Base-by-base conservation (phyloP, 345 rosid genomes). In the Physaria fendleri region DNA sequence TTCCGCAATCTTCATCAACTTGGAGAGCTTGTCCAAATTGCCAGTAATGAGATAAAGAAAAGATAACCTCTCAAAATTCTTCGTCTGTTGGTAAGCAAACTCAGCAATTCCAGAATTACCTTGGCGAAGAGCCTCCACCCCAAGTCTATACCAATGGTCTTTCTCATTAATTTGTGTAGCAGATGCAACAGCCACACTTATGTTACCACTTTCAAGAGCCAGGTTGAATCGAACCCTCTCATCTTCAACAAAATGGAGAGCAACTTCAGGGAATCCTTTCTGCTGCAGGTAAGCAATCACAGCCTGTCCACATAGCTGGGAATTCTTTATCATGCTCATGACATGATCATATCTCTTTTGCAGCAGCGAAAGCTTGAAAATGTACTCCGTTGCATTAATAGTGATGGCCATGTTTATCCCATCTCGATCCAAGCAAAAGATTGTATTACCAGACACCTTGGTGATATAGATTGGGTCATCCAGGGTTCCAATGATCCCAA, bases 231-330 rank as follows among this genome's bases (percentile, higher is more conserved):
- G 82, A 51, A 96, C 85, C 65, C 87, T 84, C 78, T 89, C 97
- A 21, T 89, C 99, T 68, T 87, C 91, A 58, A 93, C 97, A 73
- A 93, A 93, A 73, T 93, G 97, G 35, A 93, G 79, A 62, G 99
- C 99, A 65, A 93, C 97, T 78, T 93, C 99, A 63, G 97, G 99
- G 54, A 93, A 93, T 14, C 95, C 97, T 68, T 89, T 93, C 68
- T 89, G 97, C 63, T 93, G 99, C 68, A 93, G 77, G 73, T 93
- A 89, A 32, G 99, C 91, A 60, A 89, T 87, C 95, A 93, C 77
- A 35, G 97, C 97, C 74, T 93, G 91, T 38, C 99, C 99, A 71
- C 97, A 87, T 20, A 93, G 95, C 78, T 86, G 89, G 8, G 97
- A 86, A 69, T 81, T 85, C 79, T 75, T 86, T 56, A 93, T 93